phyloP scores from a whole-genome alignment of 176 grass and related monocot genomes.

The Aegilops bicornis region DNA sequence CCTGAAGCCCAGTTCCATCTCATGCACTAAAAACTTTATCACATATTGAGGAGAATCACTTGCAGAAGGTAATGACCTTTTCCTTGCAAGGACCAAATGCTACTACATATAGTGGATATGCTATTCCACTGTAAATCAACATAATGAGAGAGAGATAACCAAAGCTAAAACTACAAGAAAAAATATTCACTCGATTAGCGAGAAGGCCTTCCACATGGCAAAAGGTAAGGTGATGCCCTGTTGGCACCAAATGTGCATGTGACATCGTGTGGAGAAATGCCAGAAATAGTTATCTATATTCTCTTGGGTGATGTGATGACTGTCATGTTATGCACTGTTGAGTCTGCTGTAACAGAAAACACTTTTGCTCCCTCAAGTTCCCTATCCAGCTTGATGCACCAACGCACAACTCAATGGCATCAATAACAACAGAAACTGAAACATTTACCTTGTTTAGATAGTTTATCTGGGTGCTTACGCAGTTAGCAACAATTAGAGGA shows the following conservation, averaged over 20 bases:
- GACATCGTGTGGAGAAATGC: not conserved
- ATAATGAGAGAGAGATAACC: not conserved
- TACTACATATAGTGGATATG: not conserved
- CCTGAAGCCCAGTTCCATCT: conserved; percentile 7
- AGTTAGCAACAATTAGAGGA: conserved; percentile 65
- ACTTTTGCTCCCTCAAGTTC: not conserved
- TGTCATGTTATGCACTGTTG: not conserved
- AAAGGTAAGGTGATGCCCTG: not conserved
- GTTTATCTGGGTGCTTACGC: conserved; percentile 90
- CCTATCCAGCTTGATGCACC: conserved; percentile 3
- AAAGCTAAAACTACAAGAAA: not conserved
- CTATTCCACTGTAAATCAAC: not conserved
- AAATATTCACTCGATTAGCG: not conserved
- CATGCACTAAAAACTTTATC: not conserved
- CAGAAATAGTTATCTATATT: not conserved
- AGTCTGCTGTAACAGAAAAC: not conserved
- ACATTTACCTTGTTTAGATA: conserved; percentile 79
- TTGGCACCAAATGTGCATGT: not conserved
- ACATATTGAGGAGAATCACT: not conserved
- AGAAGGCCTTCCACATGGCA: conserved; percentile 16
- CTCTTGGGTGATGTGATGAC: not conserved
- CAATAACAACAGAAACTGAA: not conserved
- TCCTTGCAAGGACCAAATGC: not conserved
- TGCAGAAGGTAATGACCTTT: not conserved
- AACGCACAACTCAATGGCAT: not conserved